Conservation (phyloP, 352 stramenopile species). For the Phytophthora aleatoria region DNA sequence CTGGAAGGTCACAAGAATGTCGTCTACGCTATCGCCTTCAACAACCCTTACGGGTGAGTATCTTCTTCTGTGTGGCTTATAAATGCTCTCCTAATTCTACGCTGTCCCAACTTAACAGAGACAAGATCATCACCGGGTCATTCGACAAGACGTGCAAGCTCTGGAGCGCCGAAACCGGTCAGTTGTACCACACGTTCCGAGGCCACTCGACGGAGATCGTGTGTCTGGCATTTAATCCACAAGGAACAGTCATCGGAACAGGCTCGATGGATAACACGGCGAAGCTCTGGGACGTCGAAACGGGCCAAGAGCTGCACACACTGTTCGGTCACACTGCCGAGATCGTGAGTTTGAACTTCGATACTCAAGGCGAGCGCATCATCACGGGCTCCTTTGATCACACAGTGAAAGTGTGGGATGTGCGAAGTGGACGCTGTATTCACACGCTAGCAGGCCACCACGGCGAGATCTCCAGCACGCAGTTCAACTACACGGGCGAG, state of each 20-base stretch:
- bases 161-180: conserved; percentile 93
- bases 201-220: conserved; percentile 96
- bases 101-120: conserved; percentile 31
- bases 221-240: conserved; percentile 95
- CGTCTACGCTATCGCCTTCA: conserved; percentile 97
- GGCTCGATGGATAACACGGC: conserved; percentile 95
- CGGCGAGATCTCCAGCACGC: conserved; percentile 94
- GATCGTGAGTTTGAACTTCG: conserved; percentile 95
- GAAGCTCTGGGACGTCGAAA: conserved; percentile 96
- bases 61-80: background rate
- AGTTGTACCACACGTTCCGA: conserved; percentile 94
- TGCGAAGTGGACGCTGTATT: conserved; percentile 86
- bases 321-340: conserved; percentile 94
- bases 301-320: conserved; percentile 93
- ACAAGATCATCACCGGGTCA: conserved; percentile 96
- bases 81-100: too few species aligned
- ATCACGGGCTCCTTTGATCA: conserved; percentile 96
- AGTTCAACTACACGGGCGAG: conserved; percentile 95
- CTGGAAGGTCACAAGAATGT: conserved; percentile 96
- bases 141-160: conserved; percentile 98
- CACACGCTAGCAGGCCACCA: conserved; percentile 93
- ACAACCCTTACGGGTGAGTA: conserved; percentile 94
- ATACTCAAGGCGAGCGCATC: conserved; percentile 92
- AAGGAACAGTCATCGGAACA: conserved; percentile 91
- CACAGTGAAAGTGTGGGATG: conserved; percentile 93